These are phyloP conservation scores for Emericellopsis atlantica DNA, from an alignment of 2,329 filamentous ascomycete genomes.

Conservation along the genomic window DNA sequence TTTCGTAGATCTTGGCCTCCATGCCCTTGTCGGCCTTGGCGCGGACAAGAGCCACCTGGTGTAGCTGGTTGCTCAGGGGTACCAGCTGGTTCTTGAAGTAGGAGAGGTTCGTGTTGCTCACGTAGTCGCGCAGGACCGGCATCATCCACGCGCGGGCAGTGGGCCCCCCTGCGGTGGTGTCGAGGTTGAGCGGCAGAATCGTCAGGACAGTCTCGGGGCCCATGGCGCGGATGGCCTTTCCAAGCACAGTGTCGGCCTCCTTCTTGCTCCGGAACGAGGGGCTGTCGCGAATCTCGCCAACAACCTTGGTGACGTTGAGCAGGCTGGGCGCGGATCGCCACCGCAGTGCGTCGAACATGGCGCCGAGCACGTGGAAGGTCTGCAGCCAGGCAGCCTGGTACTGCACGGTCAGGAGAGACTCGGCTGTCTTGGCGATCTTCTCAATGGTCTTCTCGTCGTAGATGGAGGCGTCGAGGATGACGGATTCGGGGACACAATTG, in stretches of 20 bases:
- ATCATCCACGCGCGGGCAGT: constrained; percentile 89
- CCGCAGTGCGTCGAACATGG: constrained; percentile 75
- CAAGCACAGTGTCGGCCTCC: constrained; percentile 82
- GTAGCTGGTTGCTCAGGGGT: constrained; percentile 80
- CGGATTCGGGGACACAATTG: constrained; percentile 74
- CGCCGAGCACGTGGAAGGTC: constrained; percentile 77
- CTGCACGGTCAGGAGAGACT: constrained; percentile 71
- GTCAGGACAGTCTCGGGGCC: constrained; percentile 74
- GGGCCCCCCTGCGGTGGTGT: constrained; percentile 62
- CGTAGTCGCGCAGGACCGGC: constrained; percentile 77
- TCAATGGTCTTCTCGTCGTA: constrained; percentile 86
- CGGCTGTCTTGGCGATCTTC: constrained; percentile 62
- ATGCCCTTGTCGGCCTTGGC: constrained; percentile 77
- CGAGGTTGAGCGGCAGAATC: constrained; percentile 76
- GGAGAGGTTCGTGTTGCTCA: constrained; percentile 73
- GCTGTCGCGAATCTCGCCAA: constrained; percentile 80
- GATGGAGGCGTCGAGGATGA: constrained; percentile 77
- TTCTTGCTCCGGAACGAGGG: constrained; percentile 89
- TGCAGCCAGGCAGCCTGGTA: constrained; percentile 93
- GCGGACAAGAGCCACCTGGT: constrained; percentile 76
- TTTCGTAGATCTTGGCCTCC: constrained; percentile 97
- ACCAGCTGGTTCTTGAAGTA: constrained; percentile 84
- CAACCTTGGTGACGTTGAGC: constrained; percentile 57
- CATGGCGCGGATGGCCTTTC: constrained; percentile 79
- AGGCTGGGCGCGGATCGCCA: constrained; percentile 79